phyloP scores from a whole-genome alignment of 768 basidiomycete species.

The Leccinellum rugosiceps region DNA sequence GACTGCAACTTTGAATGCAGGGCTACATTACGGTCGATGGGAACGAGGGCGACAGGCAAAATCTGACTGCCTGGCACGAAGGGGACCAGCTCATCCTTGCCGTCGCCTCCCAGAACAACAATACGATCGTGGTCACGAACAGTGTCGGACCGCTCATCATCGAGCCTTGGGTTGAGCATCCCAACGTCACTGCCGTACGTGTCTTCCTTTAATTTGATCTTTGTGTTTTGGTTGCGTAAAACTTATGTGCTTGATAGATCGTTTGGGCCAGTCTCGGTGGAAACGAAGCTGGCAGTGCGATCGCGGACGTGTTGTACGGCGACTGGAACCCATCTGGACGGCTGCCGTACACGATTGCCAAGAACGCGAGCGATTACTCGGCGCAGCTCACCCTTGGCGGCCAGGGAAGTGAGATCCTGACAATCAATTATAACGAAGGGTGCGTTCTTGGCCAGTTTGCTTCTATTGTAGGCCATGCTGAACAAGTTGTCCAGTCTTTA shows the following conservation, averaged over 20 bases:
- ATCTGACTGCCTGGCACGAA: conserved; percentile 39
- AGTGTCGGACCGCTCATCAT: conserved; percentile 68
- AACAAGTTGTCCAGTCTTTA: conserved; percentile 37
- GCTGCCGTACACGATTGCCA: conserved; percentile 73
- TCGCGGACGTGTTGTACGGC: conserved; percentile 78
- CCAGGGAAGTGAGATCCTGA: conserved; percentile 28
- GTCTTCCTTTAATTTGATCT: conserved; percentile 28
- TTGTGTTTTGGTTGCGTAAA: background rate
- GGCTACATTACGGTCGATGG: conserved; percentile 58
- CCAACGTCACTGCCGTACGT: conserved; percentile 68
- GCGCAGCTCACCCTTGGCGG: conserved; percentile 37
- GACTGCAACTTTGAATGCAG: conserved; percentile 19
- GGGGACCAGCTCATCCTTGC: conserved; percentile 42
- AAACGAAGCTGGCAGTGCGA: conserved; percentile 74
- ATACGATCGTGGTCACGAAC: conserved; percentile 80
- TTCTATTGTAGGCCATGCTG: background rate
- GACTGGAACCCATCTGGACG: conserved; percentile 71
- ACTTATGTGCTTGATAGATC: conserved; percentile 26
- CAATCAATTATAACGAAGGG: conserved; percentile 63
- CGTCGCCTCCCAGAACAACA: conserved; percentile 66
- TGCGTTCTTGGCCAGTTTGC: conserved; percentile 1
- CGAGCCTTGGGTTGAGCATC: conserved; percentile 72
- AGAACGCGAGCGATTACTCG: conserved; percentile 49
- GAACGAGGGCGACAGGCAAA: conserved; percentile 39
- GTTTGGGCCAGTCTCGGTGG: conserved; percentile 59